Conservation (phyloP, 2,329 filamentous ascomycete species). For the Xylaria digitata region DNA sequence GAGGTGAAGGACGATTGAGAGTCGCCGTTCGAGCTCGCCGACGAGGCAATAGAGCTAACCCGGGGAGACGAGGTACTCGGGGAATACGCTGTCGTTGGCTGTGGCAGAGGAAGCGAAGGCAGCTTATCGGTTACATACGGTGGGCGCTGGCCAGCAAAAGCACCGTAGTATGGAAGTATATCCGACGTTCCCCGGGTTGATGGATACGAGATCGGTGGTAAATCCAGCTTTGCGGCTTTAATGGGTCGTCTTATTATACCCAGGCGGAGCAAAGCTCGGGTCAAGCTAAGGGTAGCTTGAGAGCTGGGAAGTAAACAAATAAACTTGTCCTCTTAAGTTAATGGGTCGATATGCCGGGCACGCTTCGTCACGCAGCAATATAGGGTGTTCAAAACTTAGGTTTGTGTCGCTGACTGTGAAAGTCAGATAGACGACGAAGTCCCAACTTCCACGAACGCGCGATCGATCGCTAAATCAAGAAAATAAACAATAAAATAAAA, state of each 20-base stretch:
- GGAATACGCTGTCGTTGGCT: slow-evolving; percentile 75
- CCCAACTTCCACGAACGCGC: slow-evolving; percentile 12
- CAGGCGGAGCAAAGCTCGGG: slow-evolving; percentile 27
- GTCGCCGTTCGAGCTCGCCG: slow-evolving; percentile 62
- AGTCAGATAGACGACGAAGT: background rate
- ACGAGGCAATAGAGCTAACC: slow-evolving; percentile 77
- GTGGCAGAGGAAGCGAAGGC: slow-evolving; percentile 76
- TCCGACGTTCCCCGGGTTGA: slow-evolving; percentile 81
- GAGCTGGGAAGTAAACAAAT: slow-evolving; percentile 7
- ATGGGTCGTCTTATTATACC: slow-evolving; percentile 45
- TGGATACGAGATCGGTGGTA: slow-evolving; percentile 87
- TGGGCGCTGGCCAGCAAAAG: slow-evolving; percentile 71
- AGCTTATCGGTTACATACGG: slow-evolving; percentile 79
- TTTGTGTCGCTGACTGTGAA: too few species aligned
- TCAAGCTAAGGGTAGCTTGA: slow-evolving; percentile 37
- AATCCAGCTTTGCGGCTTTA: slow-evolving; percentile 91
- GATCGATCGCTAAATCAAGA: slow-evolving; percentile 4
- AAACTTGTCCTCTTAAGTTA: too few species aligned
- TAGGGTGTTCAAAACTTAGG: too few species aligned
- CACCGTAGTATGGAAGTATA: slow-evolving; percentile 73
- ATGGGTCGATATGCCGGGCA: too few species aligned
- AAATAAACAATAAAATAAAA: background rate
- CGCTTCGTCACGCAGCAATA: too few species aligned
- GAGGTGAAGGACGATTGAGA: slow-evolving; percentile 67
- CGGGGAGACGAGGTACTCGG: slow-evolving; percentile 80